Percentiles rank a stretch among this genome's conserved stretches.
Evolutionary conservation across 495 filamentous ascomycete species (phyloP).

Genomic region (Filosporella fistucella): DNA sequence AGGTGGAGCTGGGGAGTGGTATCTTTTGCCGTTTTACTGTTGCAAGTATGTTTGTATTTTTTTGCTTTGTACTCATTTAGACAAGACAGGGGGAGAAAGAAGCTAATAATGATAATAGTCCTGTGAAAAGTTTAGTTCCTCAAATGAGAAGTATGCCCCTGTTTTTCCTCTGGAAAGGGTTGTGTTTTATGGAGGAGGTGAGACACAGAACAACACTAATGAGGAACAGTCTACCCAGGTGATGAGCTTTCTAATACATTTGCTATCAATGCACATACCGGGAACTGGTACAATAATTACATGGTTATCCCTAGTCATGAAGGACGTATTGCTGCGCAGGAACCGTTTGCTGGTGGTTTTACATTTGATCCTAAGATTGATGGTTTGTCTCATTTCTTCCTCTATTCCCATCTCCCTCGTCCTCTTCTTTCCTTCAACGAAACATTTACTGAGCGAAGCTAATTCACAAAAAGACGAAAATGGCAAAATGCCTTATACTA

Average conservation of each 20-base stretch:
- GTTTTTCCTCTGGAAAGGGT: too few relatives aligned
- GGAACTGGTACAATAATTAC: conserved; percentile 7
- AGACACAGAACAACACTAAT: too few relatives aligned
- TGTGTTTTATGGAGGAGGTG: too few relatives aligned
- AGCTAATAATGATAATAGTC: not conserved
- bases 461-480: not conserved
- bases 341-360: conserved; percentile 4
- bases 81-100: not conserved
- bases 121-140: not conserved
- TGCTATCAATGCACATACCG: not conserved
- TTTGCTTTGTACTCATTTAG: not conserved
- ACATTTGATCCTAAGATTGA: conserved; percentile 5
- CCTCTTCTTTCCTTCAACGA: not conserved
- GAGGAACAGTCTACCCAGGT: conserved; percentile 1
- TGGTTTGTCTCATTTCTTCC: not conserved
- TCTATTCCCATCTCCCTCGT: not conserved
- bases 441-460: not conserved
- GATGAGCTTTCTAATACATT: not conserved
- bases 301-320: not conserved
- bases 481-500: not conserved
- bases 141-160: not conserved
- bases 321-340: not conserved
- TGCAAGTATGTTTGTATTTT: conserved; percentile 6
- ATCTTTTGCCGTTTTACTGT: conserved; percentile 13
- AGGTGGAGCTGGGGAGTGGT: conserved; percentile 8